A percentile compares a stretch with the other conserved stretches of the same genome.
These are phyloP conservation scores for Lodderomyces parapsilosis DNA, from an alignment of 1,139 yeast genomes.

Conservation along the genomic window DNA sequence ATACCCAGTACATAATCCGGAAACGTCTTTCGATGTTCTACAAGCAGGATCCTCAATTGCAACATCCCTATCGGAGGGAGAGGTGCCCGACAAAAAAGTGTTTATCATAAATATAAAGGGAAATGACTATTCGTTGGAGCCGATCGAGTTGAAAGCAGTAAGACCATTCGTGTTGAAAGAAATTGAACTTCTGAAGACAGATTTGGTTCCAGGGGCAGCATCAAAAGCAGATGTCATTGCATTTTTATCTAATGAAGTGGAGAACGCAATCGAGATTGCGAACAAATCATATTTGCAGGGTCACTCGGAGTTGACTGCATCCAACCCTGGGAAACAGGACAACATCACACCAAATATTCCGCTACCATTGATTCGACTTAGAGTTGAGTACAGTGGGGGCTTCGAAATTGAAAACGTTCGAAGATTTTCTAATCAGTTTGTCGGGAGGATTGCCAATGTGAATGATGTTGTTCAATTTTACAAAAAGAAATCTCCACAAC, in stretches of 20 bases:
- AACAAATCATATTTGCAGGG: slow-evolving; percentile 45
- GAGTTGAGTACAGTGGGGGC: slow-evolving; percentile 89
- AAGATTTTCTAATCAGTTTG: slow-evolving; percentile 85
- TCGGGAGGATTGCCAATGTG: slow-evolving; percentile 86
- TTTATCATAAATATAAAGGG: slow-evolving; percentile 67
- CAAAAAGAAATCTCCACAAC: slow-evolving; percentile 35
- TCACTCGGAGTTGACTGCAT: slow-evolving; percentile 26
- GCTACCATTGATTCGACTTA: slow-evolving; percentile 74
- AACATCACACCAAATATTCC: slow-evolving; percentile 34
- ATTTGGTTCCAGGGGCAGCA: slow-evolving; percentile 63
- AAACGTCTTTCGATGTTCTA: slow-evolving; percentile 71
- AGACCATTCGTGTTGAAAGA: slow-evolving; percentile 82
- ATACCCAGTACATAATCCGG: slow-evolving; percentile 62
- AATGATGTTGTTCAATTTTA: slow-evolving; percentile 79
- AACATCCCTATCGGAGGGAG: slow-evolving; percentile 86
- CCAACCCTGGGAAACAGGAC: background rate
- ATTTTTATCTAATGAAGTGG: slow-evolving; percentile 63
- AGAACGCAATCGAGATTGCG: slow-evolving; percentile 63
- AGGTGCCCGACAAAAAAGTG: slow-evolving; percentile 70
- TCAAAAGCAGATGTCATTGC: slow-evolving; percentile 60
- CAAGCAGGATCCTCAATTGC: slow-evolving; percentile 97
- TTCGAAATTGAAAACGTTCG: slow-evolving; percentile 90
- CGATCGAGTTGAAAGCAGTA: slow-evolving; percentile 67
- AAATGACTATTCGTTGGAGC: slow-evolving; percentile 58
- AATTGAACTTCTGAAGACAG: slow-evolving; percentile 52